Conservation (phyloP, 805 yeast species). For the Lipomyces oligophaga region DNA sequence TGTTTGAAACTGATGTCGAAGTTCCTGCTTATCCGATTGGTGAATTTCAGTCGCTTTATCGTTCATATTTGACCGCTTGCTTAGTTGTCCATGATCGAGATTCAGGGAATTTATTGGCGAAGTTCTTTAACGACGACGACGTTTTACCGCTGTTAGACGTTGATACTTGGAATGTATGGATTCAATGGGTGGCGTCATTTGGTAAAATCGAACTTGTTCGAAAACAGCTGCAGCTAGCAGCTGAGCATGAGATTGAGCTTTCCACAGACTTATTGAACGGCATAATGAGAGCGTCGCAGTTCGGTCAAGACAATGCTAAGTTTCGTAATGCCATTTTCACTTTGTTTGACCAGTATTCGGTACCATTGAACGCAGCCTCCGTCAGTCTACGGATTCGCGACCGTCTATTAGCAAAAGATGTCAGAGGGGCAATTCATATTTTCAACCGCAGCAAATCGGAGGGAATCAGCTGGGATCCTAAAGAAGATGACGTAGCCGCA, state of each 20-base stretch:
- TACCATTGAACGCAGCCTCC: constrained; percentile 11
- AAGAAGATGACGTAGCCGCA: constrained; percentile 29
- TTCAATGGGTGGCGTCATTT: constrained; percentile 35
- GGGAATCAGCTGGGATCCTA: constrained; percentile 29
- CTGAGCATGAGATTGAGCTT: background rate
- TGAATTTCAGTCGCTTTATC: constrained; percentile 13
- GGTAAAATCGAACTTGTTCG: constrained; percentile 26
- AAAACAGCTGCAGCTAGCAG: constrained; percentile 28
- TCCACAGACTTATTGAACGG: constrained; percentile 17
- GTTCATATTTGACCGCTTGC: constrained; percentile 24
- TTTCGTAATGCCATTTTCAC: constrained; percentile 16
- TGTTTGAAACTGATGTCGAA: constrained; percentile 7
- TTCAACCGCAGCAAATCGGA: constrained; percentile 20
- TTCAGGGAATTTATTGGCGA: constrained; percentile 3
- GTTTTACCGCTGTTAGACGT: constrained; percentile 26
- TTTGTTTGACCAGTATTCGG: constrained; percentile 3
- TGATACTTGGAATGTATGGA: constrained; percentile 39
- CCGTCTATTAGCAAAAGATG: constrained; percentile 16
- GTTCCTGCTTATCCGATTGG: constrained; percentile 15
- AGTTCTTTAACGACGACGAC: constrained; percentile 12
- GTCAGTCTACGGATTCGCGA: constrained; percentile 28
- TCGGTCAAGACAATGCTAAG: constrained; percentile 1
- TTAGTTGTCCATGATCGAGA: constrained; percentile 8
- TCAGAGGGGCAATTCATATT: constrained; percentile 18
- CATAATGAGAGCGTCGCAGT: constrained; percentile 19